phyloP scores from a whole-genome alignment of 139 green algal species.

The Parachlorella kessleri region DNA sequence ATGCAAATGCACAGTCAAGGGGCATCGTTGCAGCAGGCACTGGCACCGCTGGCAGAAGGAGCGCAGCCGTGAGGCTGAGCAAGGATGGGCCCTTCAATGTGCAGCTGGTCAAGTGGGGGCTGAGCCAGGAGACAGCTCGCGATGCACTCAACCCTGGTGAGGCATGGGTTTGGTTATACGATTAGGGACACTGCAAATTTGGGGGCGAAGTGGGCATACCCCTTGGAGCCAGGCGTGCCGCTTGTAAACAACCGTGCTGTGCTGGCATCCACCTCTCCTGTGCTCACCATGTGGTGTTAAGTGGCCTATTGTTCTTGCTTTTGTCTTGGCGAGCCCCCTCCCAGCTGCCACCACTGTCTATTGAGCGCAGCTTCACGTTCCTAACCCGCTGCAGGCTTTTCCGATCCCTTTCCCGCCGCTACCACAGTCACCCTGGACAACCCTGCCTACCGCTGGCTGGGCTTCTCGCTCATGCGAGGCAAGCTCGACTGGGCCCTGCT shows the following conservation, averaged over 20 bases:
- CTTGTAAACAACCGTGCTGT: no score
- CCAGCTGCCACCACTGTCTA: no score
- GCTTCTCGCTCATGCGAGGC: slow-evolving; percentile 61
- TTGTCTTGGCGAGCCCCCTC: no score
- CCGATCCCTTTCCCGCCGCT: slow-evolving; percentile 58
- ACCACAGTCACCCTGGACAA: slow-evolving; percentile 78
- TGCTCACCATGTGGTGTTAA: background rate
- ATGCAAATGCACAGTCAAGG: background rate
- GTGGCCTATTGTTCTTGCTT: no score
- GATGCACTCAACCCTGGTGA: slow-evolving; percentile 72
- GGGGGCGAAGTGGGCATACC: no score
- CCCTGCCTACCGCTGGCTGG: slow-evolving; percentile 57
- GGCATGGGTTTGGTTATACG: background rate
- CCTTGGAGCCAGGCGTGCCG: no score
- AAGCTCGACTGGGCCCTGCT: slow-evolving; percentile 88
- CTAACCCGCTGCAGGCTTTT: slow-evolving; percentile 46
- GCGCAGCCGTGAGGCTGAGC: background rate
- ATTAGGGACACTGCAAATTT: no score
- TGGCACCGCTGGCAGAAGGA: background rate
- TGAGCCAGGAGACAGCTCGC: slow-evolving; percentile 57
- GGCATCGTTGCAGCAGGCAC: background rate
- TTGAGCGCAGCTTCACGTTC: no score
- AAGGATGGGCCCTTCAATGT: slow-evolving; percentile 46
- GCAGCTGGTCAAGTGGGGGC: slow-evolving; percentile 53
- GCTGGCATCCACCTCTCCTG: background rate